phyloP scores from a whole-genome alignment of 208 protist species.

The Porcisia deanei region DNA sequence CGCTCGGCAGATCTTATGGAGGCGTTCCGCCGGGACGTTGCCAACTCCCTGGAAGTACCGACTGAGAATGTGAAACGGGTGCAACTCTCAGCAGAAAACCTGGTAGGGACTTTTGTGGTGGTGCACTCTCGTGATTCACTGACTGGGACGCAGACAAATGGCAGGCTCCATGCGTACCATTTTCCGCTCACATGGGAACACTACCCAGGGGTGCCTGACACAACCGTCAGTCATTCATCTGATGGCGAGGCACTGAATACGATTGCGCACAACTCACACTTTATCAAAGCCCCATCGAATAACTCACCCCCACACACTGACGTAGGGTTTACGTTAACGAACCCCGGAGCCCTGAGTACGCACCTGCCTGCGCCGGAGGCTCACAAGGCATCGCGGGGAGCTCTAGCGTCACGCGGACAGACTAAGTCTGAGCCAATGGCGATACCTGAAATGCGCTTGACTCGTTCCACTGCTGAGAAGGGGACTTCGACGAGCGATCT shows the following conservation, averaged over 20 bases:
- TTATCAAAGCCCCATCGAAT: not conserved
- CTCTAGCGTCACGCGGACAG: not conserved
- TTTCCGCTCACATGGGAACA: slow-evolving; percentile 35
- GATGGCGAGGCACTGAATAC: not conserved
- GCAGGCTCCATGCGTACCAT: slow-evolving; percentile 19
- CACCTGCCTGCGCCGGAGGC: not conserved
- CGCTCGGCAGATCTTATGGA: not conserved
- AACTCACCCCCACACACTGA: not conserved
- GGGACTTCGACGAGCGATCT: not conserved
- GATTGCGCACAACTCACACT: not conserved
- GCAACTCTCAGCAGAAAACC: slow-evolving; percentile 17
- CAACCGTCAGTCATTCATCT: not conserved
- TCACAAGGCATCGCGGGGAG: not conserved
- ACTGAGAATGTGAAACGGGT: slow-evolving; percentile 19
- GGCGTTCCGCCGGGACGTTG: slow-evolving; percentile 36
- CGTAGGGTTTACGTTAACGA: not conserved
- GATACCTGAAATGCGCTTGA: not conserved
- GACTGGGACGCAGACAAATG: slow-evolving; percentile 4
- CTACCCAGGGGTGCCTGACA: slow-evolving; percentile 10
- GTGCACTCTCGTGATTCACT: slow-evolving; percentile 18
- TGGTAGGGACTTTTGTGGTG: slow-evolving; percentile 28
- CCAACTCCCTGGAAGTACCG: slow-evolving; percentile 25
- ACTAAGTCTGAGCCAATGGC: not conserved
- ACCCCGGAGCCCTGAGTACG: not conserved
- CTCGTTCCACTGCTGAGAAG: not conserved